Conservation (phyloP, 768 basidiomycete genomes). For the Phanerodontia chrysosporium region DNA sequence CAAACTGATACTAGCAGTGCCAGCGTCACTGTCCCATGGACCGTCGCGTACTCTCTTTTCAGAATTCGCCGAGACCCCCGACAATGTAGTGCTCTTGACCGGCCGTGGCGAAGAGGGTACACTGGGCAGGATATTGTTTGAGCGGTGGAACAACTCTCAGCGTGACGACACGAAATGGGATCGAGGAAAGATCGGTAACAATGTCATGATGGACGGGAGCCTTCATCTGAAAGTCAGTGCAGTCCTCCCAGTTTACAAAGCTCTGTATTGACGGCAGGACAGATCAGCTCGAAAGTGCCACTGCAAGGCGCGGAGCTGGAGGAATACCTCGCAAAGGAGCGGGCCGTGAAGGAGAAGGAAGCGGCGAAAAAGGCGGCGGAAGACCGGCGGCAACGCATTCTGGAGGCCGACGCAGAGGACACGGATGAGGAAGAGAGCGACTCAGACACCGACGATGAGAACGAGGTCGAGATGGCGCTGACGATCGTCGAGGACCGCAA, state of each 20-base stretch:
- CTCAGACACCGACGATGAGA: conserved; percentile 59
- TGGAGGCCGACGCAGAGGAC: conserved; percentile 87
- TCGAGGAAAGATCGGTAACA: conserved; percentile 82
- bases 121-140: conserved; percentile 72
- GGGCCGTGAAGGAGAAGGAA: conserved; percentile 73
- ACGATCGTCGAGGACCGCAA: conserved; percentile 39
- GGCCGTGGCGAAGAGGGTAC: conserved; percentile 76
- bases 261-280: conserved; percentile 3
- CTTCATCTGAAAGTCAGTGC: conserved; percentile 63
- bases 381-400: conserved; percentile 78
- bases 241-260: too few relatives aligned
- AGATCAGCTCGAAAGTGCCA: conserved; percentile 89
- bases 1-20: conserved; percentile 91
- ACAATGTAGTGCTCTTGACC: conserved; percentile 87
- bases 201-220: conserved; percentile 73
- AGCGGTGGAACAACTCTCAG: conserved; percentile 83
- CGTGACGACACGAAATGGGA: conserved; percentile 83
- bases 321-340: conserved; percentile 70
- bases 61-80: conserved; percentile 77
- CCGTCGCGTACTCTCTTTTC: conserved; percentile 83
- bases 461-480: conserved; percentile 53
- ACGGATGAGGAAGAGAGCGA: conserved; percentile 67
- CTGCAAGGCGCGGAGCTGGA: conserved; percentile 88
- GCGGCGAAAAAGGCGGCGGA: conserved; percentile 82
- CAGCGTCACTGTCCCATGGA: conserved; percentile 89